Evolutionary conservation across 73 alveolate species (phyloP), one percentile per base, ranked within the genome.

Genomic region (Stentor coeruleus): DNA sequence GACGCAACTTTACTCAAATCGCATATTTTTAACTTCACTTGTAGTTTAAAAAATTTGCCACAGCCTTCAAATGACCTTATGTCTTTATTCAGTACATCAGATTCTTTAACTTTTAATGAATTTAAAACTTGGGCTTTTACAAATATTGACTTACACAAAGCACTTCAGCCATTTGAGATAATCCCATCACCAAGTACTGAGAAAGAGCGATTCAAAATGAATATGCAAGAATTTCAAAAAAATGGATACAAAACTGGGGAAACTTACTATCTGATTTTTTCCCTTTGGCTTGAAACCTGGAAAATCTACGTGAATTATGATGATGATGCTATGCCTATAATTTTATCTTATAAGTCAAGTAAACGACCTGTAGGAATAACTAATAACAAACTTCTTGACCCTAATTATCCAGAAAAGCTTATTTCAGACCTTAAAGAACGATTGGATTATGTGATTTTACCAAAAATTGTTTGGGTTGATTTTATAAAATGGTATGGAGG

Each of bases 401-500:
- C 37, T 26, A 66, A 20, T 26, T 28, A 26, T 2, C n/a, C 40
- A 28, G 79, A 66, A 66, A 66, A 20, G 37, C 79, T 20, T 14
- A 66, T 20, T 26, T 20, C n/a, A 15, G 79, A 33, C 49, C 41
- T 20, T 66, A 20, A 66, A 66, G 1, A 20, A 31, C 49, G 79
- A 0, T 0, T 0, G 0, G 98, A 93, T 77, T 89, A 87, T 84
- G 82, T 88, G 3, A 76, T 93, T 37, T 38, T 93, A 4, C 98
- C 98, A 3, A 92, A 93, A 75, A 85, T 57, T 35, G 96, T 95
- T 0, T 93, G 98, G 96, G 74, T 82, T 36, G 59, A 66, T n/a
- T 74, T 93, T 14, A 75, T 79, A 11, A 60, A 79, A 40, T 93
- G 98, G 96, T 93, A 93, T 77, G 94, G 93, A 39, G 95, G 96